Conservation (phyloP, 192 early-diverging fungal genomes). For the Geosiphon pyriformis region DNA sequence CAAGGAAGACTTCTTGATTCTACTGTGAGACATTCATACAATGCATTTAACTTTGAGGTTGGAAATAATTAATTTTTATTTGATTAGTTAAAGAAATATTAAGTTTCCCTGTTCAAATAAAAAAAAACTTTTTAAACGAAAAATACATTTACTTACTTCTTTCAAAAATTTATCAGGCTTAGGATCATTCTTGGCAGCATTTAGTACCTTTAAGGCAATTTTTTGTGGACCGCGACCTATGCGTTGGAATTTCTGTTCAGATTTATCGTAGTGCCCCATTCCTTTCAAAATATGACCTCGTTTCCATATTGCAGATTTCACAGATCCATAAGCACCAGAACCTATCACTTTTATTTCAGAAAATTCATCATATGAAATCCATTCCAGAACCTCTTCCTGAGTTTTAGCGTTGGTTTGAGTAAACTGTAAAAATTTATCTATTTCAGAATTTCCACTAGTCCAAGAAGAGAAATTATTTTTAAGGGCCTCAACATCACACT, state of each 20-base stretch:
- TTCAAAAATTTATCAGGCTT: not conserved
- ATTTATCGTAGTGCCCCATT: no score
- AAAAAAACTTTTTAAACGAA: not conserved
- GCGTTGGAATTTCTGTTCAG: not conserved
- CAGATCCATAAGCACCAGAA: not conserved
- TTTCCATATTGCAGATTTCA: conserved; percentile 1
- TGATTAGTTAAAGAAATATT: not conserved
- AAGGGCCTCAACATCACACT: not conserved
- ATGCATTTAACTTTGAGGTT: not conserved
- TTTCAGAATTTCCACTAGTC: not conserved
- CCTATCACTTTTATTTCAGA: not conserved
- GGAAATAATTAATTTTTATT: not conserved
- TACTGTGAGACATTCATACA: not conserved
- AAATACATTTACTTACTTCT: not conserved
- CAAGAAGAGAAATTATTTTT: not conserved
- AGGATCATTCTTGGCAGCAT: not conserved
- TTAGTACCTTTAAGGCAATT: not conserved
- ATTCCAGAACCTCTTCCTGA: not conserved
- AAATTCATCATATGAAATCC: not conserved
- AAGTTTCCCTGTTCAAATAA: not conserved
- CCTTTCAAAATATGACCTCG: conserved; percentile 8
- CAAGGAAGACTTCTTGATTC: not conserved
- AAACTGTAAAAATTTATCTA: not conserved
- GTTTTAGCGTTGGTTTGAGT: not conserved
- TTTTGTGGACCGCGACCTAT: not conserved